Evolutionary conservation across 768 basidiomycete species (phyloP).

Genomic region (Mrakia blollopis): DNA sequence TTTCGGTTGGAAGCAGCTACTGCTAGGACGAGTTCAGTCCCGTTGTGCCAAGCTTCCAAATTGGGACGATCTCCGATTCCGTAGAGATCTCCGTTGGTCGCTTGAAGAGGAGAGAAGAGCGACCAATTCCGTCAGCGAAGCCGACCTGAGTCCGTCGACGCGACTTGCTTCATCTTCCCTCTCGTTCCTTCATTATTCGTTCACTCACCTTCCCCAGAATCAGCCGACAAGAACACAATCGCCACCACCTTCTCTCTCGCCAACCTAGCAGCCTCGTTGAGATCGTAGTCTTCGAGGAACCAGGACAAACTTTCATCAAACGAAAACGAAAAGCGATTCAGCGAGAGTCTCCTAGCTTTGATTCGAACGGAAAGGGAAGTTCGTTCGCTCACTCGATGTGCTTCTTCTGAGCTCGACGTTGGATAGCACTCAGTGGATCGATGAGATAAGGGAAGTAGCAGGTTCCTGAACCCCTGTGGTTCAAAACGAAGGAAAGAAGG

Average conservation of each 20-base stretch:
- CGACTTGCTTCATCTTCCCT: background rate
- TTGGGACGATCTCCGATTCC: constrained; percentile 40
- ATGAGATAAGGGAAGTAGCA: constrained; percentile 57
- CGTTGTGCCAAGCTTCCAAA: constrained; percentile 27
- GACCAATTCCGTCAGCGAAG: background rate
- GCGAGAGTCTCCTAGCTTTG: background rate
- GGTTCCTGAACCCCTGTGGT: constrained; percentile 90
- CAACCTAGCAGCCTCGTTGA: constrained; percentile 47
- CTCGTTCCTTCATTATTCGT: no score
- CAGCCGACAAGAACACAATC: constrained; percentile 61
- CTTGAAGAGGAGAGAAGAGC: background rate
- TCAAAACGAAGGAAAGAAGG: constrained; percentile 38
- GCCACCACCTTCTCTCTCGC: constrained; percentile 35
- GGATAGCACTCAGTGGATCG: constrained; percentile 36
- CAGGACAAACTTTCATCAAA: no score
- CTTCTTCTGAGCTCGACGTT: background rate
- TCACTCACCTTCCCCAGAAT: constrained; percentile 65
- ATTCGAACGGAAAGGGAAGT: constrained; percentile 48
- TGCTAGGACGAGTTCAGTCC: constrained; percentile 1
- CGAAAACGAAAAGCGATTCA: background rate
- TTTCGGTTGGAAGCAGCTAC: constrained; percentile 34
- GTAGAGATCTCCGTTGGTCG: background rate
- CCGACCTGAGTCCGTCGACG: no score
- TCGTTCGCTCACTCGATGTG: constrained; percentile 20
- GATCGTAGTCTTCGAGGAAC: constrained; percentile 57